phyloP scores from a whole-genome alignment of 148 eudicot genomes.

The Mesembryanthemum crystallinum region DNA sequence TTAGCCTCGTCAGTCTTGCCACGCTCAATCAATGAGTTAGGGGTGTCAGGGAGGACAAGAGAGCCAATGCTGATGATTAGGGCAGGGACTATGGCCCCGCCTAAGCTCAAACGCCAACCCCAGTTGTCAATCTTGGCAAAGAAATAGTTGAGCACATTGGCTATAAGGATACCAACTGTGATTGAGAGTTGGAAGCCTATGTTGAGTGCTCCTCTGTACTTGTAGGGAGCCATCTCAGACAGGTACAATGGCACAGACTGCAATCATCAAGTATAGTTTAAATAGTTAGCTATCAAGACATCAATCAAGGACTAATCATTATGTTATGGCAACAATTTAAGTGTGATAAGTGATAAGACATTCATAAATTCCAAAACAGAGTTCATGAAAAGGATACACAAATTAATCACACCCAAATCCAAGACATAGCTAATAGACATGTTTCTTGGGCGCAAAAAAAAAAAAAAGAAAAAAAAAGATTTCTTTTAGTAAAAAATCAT shows the following conservation, averaged over 20 bases:
- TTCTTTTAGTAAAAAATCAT: too few species aligned
- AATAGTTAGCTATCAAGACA: too few species aligned
- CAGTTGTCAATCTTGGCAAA: slow-evolving; percentile 41
- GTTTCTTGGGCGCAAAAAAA: too few species aligned
- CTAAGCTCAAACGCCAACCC: slow-evolving; percentile 59
- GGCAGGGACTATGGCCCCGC: slow-evolving; percentile 59
- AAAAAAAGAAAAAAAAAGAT: too few species aligned
- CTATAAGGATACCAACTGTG: slow-evolving; percentile 51
- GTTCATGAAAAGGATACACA: too few species aligned
- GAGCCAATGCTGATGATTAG: slow-evolving; percentile 45
- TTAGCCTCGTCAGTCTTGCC: slow-evolving; percentile 36
- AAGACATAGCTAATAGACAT: background rate
- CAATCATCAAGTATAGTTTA: background rate
- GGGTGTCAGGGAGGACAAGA: slow-evolving; percentile 53
- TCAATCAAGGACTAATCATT: too few species aligned
- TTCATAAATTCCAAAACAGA: too few species aligned
- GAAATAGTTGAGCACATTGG: slow-evolving; percentile 50
- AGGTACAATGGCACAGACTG: slow-evolving; percentile 12
- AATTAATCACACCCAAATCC: too few species aligned
- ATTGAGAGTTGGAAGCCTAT: slow-evolving; percentile 26
- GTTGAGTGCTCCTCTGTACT: slow-evolving; percentile 18
- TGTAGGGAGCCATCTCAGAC: slow-evolving; percentile 3
- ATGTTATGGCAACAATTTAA: background rate
- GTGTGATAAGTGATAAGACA: too few species aligned
- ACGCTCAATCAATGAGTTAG: slow-evolving; percentile 59